Conservation (phyloP, 2,329 filamentous ascomycete species). For the Rosellinia necatrix region DNA sequence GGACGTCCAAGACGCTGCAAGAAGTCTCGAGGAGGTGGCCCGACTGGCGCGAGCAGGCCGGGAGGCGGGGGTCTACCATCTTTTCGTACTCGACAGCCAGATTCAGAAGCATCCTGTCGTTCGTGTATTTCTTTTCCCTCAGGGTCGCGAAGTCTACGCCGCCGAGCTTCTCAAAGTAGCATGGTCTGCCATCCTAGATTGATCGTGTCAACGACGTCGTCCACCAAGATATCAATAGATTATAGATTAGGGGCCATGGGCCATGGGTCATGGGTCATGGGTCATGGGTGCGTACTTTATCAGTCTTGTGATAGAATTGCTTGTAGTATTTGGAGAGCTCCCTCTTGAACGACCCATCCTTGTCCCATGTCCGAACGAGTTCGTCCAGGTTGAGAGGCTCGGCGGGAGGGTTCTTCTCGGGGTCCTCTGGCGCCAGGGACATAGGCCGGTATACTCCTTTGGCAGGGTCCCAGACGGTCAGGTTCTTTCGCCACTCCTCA, state of each 20-base stretch:
- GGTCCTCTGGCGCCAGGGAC: constrained; percentile 14
- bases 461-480: constrained; percentile 84
- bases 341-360: constrained; percentile 66
- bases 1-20: constrained; percentile 98
- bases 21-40: constrained; percentile 93
- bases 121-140: constrained; percentile 81
- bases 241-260: neutral
- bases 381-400: constrained; percentile 62
- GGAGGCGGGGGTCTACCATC: constrained; percentile 87
- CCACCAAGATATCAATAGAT: neutral
- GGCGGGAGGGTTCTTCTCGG: constrained; percentile 25
- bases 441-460: constrained; percentile 50
- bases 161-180: constrained; percentile 96
- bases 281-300: constrained; percentile 66
- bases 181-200: constrained; percentile 83
- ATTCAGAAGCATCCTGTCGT: constrained; percentile 94
- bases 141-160: constrained; percentile 88
- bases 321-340: constrained; percentile 90
- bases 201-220: neutral
- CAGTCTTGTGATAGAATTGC: constrained; percentile 98
- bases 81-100: constrained; percentile 98
- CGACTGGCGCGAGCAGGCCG: constrained; percentile 91
- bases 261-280: neutral
- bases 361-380: constrained; percentile 70
- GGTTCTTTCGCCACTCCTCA: constrained; percentile 87